Base-by-base conservation (phyloP, 2,329 filamentous ascomycete genomes). In the Cordyceps tenuipes region DNA sequence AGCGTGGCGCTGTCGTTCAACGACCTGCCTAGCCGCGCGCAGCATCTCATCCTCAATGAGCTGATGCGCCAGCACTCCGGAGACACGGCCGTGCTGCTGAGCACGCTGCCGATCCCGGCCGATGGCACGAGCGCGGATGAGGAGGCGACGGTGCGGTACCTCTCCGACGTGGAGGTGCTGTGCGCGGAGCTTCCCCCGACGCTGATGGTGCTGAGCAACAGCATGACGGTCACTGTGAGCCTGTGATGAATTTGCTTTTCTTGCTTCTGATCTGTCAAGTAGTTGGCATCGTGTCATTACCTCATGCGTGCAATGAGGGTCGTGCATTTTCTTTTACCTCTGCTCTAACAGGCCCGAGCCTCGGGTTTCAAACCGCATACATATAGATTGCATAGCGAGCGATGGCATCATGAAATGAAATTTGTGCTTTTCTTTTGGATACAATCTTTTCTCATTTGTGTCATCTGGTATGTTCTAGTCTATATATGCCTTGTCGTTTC, bases 1-100 rank as follows among this genome's bases (percentile, higher is more conserved):
- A 79, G 83, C 3, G 73, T 90, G 3, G 82, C 90, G 0, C 76
- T 95, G 2, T 90, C 86, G 2, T 96, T 96, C 77, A 95, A 96
- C 66, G 90, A 95, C 68, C 76, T 96, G 4, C 90, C 91, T 0
- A 90, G 88, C 66, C 84, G 90, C 17, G 90, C 90, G 2, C 91
- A 95, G 70, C 90, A 96, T 71, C 75, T 95, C 41, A 92, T 96
- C 31, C 74, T 96, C 17, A 96, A 96, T 70, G 90, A 96, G 71
- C 75, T 95, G 64, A 91, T 96, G 76, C 78, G 81, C 3, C 79
- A 80, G 61, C 77, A 90, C 63, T 90, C 87, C 64, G 71, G 72
- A 44, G 79, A 89, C 21, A 90, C 91, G 1, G 89, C 89, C 0
- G 90, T 95, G 0, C 73, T 94, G 17, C 87, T 96, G 66, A 95